These are phyloP conservation scores for Pyrrhoderma noxium DNA, from an alignment of 1,284 basidiomycete species.

Conservation along the genomic window DNA sequence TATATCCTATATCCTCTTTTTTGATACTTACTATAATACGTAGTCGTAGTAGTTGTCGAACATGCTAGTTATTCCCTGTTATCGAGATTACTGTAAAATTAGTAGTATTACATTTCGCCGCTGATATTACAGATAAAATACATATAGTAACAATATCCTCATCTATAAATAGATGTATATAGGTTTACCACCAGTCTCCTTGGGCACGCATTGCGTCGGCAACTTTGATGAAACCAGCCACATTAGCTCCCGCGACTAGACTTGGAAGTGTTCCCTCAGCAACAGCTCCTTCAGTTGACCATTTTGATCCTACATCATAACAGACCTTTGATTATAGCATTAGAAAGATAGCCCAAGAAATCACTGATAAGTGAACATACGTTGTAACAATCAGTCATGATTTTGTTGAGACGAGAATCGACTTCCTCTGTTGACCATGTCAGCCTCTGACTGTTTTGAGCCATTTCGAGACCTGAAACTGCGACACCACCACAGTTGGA, in stretches of 20 bases:
- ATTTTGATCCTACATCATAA: constrained; percentile 52
- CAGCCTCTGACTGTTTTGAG: constrained; percentile 68
- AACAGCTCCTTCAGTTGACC: constrained; percentile 40
- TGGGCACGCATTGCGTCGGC: constrained; percentile 64
- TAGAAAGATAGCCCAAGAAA: constrained; percentile 2
- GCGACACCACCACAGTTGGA: constrained; percentile 69
- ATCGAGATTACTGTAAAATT: background rate
- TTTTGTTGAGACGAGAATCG: constrained; percentile 65
- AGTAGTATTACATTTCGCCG: background rate
- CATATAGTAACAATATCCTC: background rate
- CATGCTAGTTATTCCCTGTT: no score
- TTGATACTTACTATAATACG: no score
- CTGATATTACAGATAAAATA: background rate
- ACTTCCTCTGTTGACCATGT: constrained; percentile 64
- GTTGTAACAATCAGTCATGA: constrained; percentile 67
- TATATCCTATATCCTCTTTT: no score
- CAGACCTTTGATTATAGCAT: constrained; percentile 38
- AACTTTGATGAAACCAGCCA: constrained; percentile 70
- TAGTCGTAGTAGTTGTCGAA: no score
- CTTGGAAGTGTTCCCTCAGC: constrained; percentile 46
- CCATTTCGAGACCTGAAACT: constrained; percentile 75
- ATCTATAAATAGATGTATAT: no score
- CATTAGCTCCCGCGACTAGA: constrained; percentile 67
- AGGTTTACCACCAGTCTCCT: constrained; percentile 64
- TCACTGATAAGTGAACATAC: constrained; percentile 23